Percentiles rank a stretch among this genome's conserved stretches.
phyloP scores from a whole-genome alignment of 2,329 filamentous ascomycete genomes.

The Chlorencoelia australis region DNA sequence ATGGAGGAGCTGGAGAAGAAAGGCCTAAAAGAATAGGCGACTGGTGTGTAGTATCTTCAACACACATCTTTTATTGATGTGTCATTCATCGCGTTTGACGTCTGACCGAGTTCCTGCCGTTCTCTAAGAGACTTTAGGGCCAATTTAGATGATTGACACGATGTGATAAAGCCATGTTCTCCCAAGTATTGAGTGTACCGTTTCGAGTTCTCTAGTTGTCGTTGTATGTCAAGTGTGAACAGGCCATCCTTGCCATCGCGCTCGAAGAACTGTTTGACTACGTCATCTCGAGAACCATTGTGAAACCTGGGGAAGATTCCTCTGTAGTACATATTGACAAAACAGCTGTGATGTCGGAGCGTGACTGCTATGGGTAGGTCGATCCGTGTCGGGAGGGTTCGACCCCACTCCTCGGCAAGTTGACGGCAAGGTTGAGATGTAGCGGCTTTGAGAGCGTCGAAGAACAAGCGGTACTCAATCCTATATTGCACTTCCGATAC shows the following conservation, averaged over 20 bases:
- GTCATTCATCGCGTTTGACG: not conserved
- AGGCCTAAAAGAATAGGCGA: not conserved
- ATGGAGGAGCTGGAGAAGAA: no score
- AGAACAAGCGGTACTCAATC: not conserved
- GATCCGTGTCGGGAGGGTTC: not conserved
- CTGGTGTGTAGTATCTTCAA: not conserved
- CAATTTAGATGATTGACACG: not conserved
- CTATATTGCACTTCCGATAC: not conserved
- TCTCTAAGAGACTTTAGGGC: no score
- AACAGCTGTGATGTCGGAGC: no score
- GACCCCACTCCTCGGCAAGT: not conserved
- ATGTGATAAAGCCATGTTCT: not conserved
- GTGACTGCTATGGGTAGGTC: not conserved
- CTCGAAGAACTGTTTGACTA: not conserved
- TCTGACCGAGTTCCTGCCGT: not conserved
- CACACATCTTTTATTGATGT: not conserved
- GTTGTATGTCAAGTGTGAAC: not conserved
- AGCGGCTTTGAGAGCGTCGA: not conserved
- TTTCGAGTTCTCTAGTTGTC: not conserved
- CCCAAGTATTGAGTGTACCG: not conserved
- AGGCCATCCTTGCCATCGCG: not conserved
- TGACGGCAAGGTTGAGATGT: not conserved
- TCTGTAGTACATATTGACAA: not conserved
- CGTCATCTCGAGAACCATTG: not conserved
- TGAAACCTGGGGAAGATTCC: not conserved